Conservation (phyloP, 2,329 filamentous ascomycete species). For the Aspergillus hortae region DNA sequence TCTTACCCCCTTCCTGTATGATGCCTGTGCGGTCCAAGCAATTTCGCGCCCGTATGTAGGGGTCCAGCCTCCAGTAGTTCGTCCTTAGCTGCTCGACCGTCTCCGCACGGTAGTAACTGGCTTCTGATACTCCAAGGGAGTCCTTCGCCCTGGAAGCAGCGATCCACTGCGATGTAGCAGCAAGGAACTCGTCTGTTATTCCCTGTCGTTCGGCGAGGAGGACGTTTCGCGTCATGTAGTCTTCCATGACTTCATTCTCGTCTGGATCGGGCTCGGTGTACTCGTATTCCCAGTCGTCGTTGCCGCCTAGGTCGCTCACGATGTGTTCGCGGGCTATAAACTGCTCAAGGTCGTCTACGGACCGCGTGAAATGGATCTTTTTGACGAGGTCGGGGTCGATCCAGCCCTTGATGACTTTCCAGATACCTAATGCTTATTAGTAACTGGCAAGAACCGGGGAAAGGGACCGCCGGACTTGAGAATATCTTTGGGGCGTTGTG, state of each 20-base stretch:
- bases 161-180: slow-evolving; percentile 72
- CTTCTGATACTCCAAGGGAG: slow-evolving; percentile 40
- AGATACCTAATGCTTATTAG: slow-evolving; percentile 59
- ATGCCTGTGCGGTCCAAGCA: slow-evolving; percentile 77
- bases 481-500: slow-evolving; percentile 93
- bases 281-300: slow-evolving; percentile 75
- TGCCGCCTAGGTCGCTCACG: slow-evolving; percentile 74
- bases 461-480: slow-evolving; percentile 57
- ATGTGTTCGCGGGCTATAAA: slow-evolving; percentile 69
- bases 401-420: slow-evolving; percentile 92
- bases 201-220: slow-evolving; percentile 60
- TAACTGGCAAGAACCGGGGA: neutral
- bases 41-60: slow-evolving; percentile 73
- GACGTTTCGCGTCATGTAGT: slow-evolving; percentile 58
- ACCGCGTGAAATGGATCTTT: slow-evolving; percentile 88
- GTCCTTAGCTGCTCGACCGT: slow-evolving; percentile 62
- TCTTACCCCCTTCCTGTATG: slow-evolving; percentile 39
- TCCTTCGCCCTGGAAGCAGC: slow-evolving; percentile 42
- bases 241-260: slow-evolving; percentile 71
- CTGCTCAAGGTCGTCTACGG: slow-evolving; percentile 66
- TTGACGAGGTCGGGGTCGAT: slow-evolving; percentile 88
- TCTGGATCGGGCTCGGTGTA: slow-evolving; percentile 72
- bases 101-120: slow-evolving; percentile 56
- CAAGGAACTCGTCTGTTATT: slow-evolving; percentile 69
- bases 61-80: slow-evolving; percentile 87